Percentiles rank a stretch among this genome's conserved stretches.
phyloP scores from a whole-genome alignment of 2,329 filamentous ascomycete species.

The Aspergillus ruber region DNA sequence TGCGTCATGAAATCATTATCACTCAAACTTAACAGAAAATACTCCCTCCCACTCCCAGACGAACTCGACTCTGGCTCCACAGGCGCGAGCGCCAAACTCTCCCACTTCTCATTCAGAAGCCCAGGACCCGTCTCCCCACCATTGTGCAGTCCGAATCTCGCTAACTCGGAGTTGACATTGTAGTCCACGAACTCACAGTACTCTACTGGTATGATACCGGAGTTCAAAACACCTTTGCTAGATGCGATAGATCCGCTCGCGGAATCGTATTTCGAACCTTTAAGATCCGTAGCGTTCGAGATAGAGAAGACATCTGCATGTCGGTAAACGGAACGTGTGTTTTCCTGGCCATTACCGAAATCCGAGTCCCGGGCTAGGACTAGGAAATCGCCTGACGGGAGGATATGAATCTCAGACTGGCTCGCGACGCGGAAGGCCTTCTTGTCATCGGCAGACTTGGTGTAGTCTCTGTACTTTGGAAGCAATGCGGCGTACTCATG shows the following conservation, averaged over 20 bases:
- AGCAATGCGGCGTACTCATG: conserved; percentile 62
- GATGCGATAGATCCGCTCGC: conserved; percentile 41
- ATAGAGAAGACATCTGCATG: conserved; percentile 66
- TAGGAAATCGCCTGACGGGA: conserved; percentile 59
- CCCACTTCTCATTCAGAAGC: conserved; percentile 72
- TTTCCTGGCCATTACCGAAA: conserved; percentile 52
- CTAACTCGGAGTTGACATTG: conserved; percentile 60
- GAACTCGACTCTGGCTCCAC: conserved; percentile 40
- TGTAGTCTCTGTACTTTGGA: conserved; percentile 51
- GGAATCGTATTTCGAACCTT: conserved; percentile 36
- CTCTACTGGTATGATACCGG: conserved; percentile 49
- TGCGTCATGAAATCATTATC: conserved; percentile 74
- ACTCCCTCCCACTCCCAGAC: conserved; percentile 45
- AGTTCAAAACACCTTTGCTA: conserved; percentile 48
- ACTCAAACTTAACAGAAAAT: conserved; percentile 60
- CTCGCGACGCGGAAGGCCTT: conserved; percentile 53
- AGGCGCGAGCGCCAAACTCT: conserved; percentile 59
- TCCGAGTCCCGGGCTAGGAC: conserved; percentile 59
- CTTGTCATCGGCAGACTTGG: conserved; percentile 44
- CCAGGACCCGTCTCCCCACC: conserved; percentile 53
- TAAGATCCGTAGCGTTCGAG: conserved; percentile 55
- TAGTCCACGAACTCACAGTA: conserved; percentile 64
- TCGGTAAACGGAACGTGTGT: conserved; percentile 55
- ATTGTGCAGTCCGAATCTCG: conserved; percentile 62
- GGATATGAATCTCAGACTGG: conserved; percentile 62